A percentile compares a stretch with the other conserved stretches of the same genome.
Evolutionary conservation across 176 grass and related monocot species (phyloP).

Genomic region (bread wheat (Triticum aestivum)): DNA sequence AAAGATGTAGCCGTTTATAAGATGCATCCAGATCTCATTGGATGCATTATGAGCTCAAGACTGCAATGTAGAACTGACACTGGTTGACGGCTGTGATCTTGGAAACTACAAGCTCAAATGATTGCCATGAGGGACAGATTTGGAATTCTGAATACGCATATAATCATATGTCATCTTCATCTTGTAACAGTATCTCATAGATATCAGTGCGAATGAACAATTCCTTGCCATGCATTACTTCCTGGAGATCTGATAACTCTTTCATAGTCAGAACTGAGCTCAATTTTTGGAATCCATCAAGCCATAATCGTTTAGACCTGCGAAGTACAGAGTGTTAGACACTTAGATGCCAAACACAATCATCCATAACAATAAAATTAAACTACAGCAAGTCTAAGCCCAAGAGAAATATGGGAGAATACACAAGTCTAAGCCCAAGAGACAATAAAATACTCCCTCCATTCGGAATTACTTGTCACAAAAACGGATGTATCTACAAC

Average conservation of each 20-base stretch:
- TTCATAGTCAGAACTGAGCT: slow-evolving; percentile 74
- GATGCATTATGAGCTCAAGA: not conserved
- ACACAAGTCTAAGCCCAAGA: not conserved
- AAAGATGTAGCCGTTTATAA: not conserved
- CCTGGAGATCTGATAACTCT: slow-evolving; percentile 91
- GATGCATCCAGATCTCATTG: not conserved
- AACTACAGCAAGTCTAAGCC: not conserved
- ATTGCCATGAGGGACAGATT: not conserved
- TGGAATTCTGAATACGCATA: not conserved
- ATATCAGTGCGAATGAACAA: slow-evolving; percentile 88
- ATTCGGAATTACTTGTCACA: too few species aligned
- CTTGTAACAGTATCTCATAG: slow-evolving; percentile 91
- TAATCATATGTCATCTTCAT: slow-evolving; percentile 60
- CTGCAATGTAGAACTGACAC: slow-evolving; percentile 13
- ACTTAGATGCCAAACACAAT: not conserved
- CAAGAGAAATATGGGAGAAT: not conserved
- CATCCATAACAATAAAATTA: slow-evolving; percentile 10
- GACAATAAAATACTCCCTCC: too few species aligned
- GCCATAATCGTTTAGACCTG: slow-evolving; percentile 97
- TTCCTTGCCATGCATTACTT: slow-evolving; percentile 97
- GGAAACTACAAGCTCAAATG: not conserved
- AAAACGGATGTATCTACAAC: too few species aligned
- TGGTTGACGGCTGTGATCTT: slow-evolving; percentile 14
- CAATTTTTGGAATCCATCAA: slow-evolving; percentile 90
- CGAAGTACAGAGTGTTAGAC: not conserved